Evolutionary conservation across 2,329 filamentous ascomycete genomes (phyloP), one percentile per base, ranked within the genome.

Genomic region (Aspergillus neotritici): DNA sequence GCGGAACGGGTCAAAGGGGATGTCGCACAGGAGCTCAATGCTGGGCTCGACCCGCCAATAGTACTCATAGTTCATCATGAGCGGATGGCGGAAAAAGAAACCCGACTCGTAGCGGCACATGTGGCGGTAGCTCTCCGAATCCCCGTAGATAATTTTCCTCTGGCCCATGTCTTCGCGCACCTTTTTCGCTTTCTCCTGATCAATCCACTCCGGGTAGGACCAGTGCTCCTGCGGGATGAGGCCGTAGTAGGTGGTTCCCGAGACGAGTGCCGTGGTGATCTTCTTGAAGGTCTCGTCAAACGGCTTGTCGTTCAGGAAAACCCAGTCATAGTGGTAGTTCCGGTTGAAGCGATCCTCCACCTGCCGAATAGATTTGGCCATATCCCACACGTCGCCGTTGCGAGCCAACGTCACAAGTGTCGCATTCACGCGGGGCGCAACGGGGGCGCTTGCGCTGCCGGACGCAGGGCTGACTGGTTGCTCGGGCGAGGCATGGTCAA

Each of bases 81-180:
- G 73, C 25, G 82, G 79, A 67, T 98, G 93, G 49, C 86, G 88
- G 81, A 97, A 98, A 78, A 98, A 98, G 78, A 98, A 98, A 31
- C 93, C 93, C 6, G 91, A 97, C 71, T 98, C 93, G 65, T 95
- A 98, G 52, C 93, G 87, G 71, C 93, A 98, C 93, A 98, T 98
- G 76, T 98, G 94, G 51, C 93, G 83, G 75, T 98, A 98, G 72
- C 87, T 94, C 71, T 94, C 73, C 9, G 89, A 95, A 69, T 97
- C 93, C 48, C 93, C 93, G 65, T 98, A 98, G 69, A 98, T 98
- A 67, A 98, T 94, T 74, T 96, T 94, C 64, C 84, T 82, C 66
- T 87, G 79, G 44, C 80, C 82, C 93, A 98, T 98, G 58, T 96
- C 87, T 71, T 96, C 84, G 49, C 93, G 86, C 48, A 93, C 89